These are phyloP conservation scores for Drechslerella dactyloides DNA, from an alignment of 2,329 filamentous ascomycete species.

Conservation along the genomic window DNA sequence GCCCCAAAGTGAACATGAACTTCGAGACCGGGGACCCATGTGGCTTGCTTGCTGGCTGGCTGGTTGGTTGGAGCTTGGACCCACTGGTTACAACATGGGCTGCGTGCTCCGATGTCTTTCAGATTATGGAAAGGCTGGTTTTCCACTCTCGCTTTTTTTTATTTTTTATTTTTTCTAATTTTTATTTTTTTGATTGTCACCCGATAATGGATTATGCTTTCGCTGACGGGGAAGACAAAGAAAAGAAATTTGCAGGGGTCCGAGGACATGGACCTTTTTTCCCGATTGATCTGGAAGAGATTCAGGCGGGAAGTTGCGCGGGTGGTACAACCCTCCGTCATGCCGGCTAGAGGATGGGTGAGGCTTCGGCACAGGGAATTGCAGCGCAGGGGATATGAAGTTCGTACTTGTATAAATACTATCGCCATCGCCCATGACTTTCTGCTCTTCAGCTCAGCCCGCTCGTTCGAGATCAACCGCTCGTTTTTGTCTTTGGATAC, in stretches of 20 bases:
- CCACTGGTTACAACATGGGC: constrained; percentile 34
- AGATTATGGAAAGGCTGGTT: neutral
- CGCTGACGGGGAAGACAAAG: neutral
- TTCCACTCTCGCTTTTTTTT: neutral
- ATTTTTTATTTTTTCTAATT: neutral
- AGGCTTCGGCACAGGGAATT: neutral
- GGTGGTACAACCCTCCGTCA: neutral
- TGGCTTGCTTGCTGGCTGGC: constrained; percentile 15
- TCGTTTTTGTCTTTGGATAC: constrained; percentile 40
- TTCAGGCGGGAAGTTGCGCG: constrained; percentile 13
- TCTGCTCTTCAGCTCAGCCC: constrained; percentile 16
- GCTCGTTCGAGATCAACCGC: constrained; percentile 36
- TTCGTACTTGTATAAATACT: constrained; percentile 29
- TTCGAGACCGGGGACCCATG: constrained; percentile 22
- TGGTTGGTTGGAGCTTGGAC: constrained; percentile 31
- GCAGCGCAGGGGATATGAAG: constrained; percentile 9
- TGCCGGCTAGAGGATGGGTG: neutral
- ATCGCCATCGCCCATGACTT: constrained; percentile 17
- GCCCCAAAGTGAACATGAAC: constrained; percentile 22
- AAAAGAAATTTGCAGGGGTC: constrained; percentile 19
- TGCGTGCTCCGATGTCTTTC: constrained; percentile 12
- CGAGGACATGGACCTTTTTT: constrained; percentile 8
- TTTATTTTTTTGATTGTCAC: neutral
- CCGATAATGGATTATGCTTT: neutral
- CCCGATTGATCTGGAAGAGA: constrained; percentile 30